phyloP scores from a whole-genome alignment of 176 grass and related monocot species.

The Rhynchospora breviuscula region DNA sequence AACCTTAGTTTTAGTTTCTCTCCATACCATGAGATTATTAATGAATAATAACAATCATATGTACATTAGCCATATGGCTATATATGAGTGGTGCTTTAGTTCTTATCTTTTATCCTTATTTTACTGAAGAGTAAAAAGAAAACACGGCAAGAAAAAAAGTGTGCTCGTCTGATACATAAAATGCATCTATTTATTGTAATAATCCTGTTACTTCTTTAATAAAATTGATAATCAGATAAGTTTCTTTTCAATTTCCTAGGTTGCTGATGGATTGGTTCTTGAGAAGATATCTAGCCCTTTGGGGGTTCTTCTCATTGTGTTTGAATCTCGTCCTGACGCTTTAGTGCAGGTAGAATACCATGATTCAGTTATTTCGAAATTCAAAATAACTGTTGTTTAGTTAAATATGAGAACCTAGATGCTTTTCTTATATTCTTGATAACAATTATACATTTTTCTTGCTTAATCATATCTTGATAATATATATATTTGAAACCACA shows the following conservation, averaged over 20 bases:
- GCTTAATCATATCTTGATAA: not conserved
- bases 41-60: not conserved
- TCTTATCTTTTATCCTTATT: not conserved
- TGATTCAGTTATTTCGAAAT: not conserved
- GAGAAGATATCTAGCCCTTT: constrained; percentile 88
- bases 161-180: not conserved
- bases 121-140: not conserved
- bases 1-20: not conserved
- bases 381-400: not conserved
- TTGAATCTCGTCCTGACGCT: constrained; percentile 94
- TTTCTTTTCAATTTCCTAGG: constrained; percentile 35
- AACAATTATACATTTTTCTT: not conserved
- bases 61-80: constrained; percentile 14
- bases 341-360: constrained; percentile 71
- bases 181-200: not conserved
- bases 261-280: constrained; percentile 68
- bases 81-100: not conserved
- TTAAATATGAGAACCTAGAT: not conserved
- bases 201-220: not conserved
- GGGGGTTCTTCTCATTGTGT: constrained; percentile 87
- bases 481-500: constrained; percentile 28
- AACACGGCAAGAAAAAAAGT: not conserved
- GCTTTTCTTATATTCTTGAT: not conserved
- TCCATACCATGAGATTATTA: not conserved
- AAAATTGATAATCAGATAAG: not conserved